Percentiles rank a stretch among this genome's conserved stretches.
These are phyloP conservation scores for Lolium perenne DNA, from an alignment of 176 grass and related monocot species.

Conservation along the genomic window DNA sequence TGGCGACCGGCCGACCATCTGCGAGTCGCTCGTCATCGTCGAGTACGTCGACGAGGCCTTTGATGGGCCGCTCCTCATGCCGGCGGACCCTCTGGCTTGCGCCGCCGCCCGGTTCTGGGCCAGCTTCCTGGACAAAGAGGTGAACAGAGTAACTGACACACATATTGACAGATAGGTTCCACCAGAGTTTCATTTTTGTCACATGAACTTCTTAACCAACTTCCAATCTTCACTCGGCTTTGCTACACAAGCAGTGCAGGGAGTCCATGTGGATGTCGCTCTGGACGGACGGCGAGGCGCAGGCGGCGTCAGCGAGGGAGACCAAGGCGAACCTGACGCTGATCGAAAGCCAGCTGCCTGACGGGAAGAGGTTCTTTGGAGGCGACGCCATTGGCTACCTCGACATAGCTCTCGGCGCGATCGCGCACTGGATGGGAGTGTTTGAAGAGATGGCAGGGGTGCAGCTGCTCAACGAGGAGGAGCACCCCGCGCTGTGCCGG, in stretches of 20 bases:
- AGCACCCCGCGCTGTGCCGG: neutral
- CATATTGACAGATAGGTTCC: too few relatives aligned
- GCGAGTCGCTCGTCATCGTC: slow-evolving; percentile 50
- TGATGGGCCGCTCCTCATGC: neutral
- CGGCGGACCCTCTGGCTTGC: neutral
- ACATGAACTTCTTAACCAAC: neutral
- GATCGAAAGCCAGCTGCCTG: neutral
- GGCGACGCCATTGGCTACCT: neutral
- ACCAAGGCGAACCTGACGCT: neutral
- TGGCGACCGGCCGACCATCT: neutral
- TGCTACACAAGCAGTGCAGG: neutral
- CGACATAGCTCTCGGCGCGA: neutral
- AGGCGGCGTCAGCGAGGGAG: too few relatives aligned
- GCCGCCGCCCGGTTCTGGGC: slow-evolving; percentile 49
- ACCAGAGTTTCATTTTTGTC: neutral
- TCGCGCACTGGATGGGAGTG: neutral
- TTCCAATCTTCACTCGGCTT: neutral
- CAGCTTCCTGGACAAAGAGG: slow-evolving; percentile 46
- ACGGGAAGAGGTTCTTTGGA: too few relatives aligned
- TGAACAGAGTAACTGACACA: neutral
- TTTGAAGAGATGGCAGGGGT: neutral
- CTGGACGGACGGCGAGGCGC: too few relatives aligned
- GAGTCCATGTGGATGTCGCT: neutral
- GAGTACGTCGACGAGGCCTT: slow-evolving; percentile 61
- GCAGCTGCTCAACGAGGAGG: neutral